phyloP scores from a whole-genome alignment of 2,329 filamentous ascomycete genomes.

The Cercospora citrullina region DNA sequence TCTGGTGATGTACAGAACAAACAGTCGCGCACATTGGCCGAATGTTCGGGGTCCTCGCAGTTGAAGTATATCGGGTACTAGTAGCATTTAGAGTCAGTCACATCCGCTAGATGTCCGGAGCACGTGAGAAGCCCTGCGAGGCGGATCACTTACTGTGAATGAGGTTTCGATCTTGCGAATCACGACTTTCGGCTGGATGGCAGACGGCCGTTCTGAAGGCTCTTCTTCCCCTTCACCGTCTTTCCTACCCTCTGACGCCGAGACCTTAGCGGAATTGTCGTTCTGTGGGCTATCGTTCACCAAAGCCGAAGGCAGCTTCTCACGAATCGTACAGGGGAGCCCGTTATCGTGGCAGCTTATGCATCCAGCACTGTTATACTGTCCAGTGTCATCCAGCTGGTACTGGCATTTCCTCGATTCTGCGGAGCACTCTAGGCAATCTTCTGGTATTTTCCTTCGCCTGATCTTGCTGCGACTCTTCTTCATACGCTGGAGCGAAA shows the following conservation, averaged over 20 bases:
- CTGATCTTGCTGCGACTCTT: not conserved
- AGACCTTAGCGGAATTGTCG: not conserved
- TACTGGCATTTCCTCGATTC: slow-evolving; percentile 3
- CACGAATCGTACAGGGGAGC: slow-evolving; percentile 10
- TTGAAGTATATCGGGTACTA: slow-evolving; percentile 45
- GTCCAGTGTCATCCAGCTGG: slow-evolving; percentile 8
- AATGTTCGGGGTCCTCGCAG: slow-evolving; percentile 26
- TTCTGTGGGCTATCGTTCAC: not conserved
- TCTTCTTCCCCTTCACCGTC: not conserved
- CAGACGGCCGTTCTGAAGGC: not conserved
- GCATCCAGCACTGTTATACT: slow-evolving; percentile 8
- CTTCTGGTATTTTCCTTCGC: slow-evolving; percentile 1
- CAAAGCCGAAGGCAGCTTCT: not conserved
- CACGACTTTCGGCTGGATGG: slow-evolving; percentile 7
- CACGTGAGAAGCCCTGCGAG: not conserved
- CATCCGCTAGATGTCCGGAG: not conserved
- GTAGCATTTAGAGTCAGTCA: not conserved
- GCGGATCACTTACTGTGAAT: slow-evolving; percentile 30
- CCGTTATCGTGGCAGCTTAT: slow-evolving; percentile 4
- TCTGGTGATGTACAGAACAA: slow-evolving; percentile 44
- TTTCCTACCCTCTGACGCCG: not conserved
- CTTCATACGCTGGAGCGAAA: not conserved
- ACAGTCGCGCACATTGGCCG: slow-evolving; percentile 34
- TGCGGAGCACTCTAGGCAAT: slow-evolving; percentile 13
- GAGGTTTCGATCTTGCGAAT: slow-evolving; percentile 38